Base-by-base conservation (phyloP, 228 moss, liverwort and hornwort species). In the Sphagnum fallax region DNA sequence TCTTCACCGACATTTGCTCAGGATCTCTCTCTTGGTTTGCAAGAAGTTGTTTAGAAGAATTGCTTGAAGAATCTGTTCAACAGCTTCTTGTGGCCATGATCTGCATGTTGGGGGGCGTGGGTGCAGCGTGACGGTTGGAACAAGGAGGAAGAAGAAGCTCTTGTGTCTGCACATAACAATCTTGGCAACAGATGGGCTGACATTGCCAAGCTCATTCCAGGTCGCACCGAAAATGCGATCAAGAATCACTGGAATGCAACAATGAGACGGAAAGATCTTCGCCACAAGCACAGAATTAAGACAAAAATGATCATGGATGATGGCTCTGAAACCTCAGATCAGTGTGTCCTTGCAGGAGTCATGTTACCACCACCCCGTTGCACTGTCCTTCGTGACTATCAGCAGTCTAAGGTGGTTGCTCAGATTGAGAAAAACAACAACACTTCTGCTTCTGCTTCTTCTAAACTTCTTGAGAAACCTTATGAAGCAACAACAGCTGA, bases 211-310 rank as follows among this genome's bases (percentile, higher is more conserved):
- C 64, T 97, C 73, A 93, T 97, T 77, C 93, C 93, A 13, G 97
- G 97, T 52, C 91, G 97, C 70, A 97, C 97, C 6, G 97, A 97
- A 69, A 97, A 97, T 66, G 91, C 97, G 4, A 97, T 97, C 52
- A 97, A 97, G 73, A 97, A 97, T 67, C 97, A 97, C 73, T 97
- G 97, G 97, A 97, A 97, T 75, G 93, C 97, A 68, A 97, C 97
- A 55, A 97, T 97, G 97, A 81, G 93, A 67, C 83, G 93, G 71
- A 97, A 97, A 74, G 93, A 97, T 62, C 79, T 96, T 51, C 81
- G 96, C 16, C 88, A 91, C 78, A 97, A 97, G 83, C 96, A 97
- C 74, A 85, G 96, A 73, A 32, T 32, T 32, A 89, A 90, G 73
- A 82, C 94, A 62, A 32, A 32, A 32, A 32, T 32, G 32, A 89